These are phyloP conservation scores for Lactifluus subvellereus DNA, from an alignment of 768 basidiomycete species.

Conservation along the genomic window DNA sequence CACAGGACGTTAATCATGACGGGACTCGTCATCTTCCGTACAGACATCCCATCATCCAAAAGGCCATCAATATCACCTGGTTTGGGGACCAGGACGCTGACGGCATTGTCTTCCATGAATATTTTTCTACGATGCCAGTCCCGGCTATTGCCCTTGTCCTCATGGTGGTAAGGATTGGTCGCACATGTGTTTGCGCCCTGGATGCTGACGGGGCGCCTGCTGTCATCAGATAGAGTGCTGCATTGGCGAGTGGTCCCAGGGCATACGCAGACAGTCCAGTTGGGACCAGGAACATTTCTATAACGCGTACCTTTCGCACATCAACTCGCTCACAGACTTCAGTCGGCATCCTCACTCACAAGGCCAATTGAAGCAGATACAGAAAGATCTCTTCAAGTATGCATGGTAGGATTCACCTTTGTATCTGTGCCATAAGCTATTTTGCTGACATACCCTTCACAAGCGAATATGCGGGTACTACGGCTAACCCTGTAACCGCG, in stretches of 20 bases:
- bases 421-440: too few species aligned
- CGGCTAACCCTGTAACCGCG: background rate
- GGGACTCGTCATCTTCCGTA: background rate
- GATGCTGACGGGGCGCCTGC: background rate
- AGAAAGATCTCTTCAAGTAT: background rate
- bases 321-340: background rate
- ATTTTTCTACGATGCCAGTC: slow-evolving; percentile 6
- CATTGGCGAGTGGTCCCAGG: slow-evolving; percentile 11
- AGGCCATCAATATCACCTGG: slow-evolving; percentile 13
- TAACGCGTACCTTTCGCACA: background rate
- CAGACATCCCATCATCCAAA: slow-evolving; percentile 11
- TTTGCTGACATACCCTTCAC: background rate
- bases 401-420: slow-evolving; percentile 1
- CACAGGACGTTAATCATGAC: background rate
- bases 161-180: slow-evolving; percentile 4
- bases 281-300: background rate
- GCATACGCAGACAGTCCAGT: background rate
- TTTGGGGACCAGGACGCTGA: background rate
- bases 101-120: slow-evolving; percentile 1
- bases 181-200: background rate
- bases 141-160: slow-evolving; percentile 2
- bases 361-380: background rate
- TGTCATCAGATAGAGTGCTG: slow-evolving; percentile 10
- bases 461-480: background rate
- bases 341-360: background rate